Evolutionary conservation across 2,329 filamentous ascomycete genomes (phyloP), one percentile per base, ranked within the genome.

Genomic region (Didymella sp.): DNA sequence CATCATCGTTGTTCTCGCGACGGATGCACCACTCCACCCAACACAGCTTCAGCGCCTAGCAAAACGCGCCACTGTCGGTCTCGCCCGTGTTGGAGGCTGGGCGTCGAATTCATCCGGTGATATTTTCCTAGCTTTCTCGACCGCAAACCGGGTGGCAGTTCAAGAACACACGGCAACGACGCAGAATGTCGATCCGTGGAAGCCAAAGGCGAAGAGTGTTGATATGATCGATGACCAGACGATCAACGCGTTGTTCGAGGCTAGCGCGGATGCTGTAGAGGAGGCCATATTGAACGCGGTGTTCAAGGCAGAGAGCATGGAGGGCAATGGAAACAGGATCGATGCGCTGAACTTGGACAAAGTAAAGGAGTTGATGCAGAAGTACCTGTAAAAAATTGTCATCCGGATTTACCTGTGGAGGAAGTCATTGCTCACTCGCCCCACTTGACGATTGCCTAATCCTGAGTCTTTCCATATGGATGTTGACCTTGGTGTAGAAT

Each of bases 41-140:
- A 73, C 77, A 1, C 84, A 87, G 64, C 81, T 87, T 2, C 79
- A 82, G 55, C 79, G 86, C 1, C 73, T 89, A 1, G 85, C 86
- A 1, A 83, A 84, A 57, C 82, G 86, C 31, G 86, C 86, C 0
- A 86, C 85, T 0, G 81, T 88, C 1, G 87, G 88, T 0, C 71
- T 90, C 0, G 77, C 82, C 5, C 79, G 82, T 54, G 85, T 87
- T 0, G 87, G 87, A 2, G 85, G 86, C 2, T 84, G 84, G 57
- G 87, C 85, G 0, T 79, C 81, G 40, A 89, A 88, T 60, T 80
- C 80, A 11, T 88, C 85, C 0, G 87, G 87, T 0, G 87, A 90
- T 58, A 84, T 90, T 56, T 88, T 89, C 68, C 76, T 90, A 2
- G 87, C 87, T 4, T 85, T 90, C 57, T 89, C 85, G 7, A 89